Conservation (phyloP, 73 alveolate genomes). For the Blepharisma stoltei region DNA sequence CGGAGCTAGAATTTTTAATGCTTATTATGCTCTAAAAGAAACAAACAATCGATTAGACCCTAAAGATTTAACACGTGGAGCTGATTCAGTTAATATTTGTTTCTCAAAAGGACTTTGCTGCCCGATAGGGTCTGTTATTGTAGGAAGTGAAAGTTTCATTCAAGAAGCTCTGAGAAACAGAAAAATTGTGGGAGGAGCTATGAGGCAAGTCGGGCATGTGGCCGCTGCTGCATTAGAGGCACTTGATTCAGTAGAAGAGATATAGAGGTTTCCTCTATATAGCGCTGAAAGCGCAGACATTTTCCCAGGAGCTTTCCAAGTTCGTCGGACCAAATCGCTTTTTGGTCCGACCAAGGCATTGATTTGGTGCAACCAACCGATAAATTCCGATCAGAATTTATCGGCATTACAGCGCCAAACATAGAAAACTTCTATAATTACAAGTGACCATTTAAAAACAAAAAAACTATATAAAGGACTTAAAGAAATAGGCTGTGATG, state of each 20-base stretch:
- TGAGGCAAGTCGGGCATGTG: slow-evolving; percentile 52
- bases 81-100: slow-evolving; percentile 54
- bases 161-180: slow-evolving; percentile 39
- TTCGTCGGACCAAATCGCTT: too few relatives aligned
- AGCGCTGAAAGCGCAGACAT: too few relatives aligned
- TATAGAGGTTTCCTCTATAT: too few relatives aligned
- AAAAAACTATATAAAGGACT: not conserved
- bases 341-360: too few relatives aligned
- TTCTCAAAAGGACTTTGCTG: slow-evolving; percentile 63
- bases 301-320: too few relatives aligned
- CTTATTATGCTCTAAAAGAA: slow-evolving; percentile 22
- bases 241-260: slow-evolving; percentile 40
- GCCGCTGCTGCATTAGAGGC: slow-evolving; percentile 40
- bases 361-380: too few relatives aligned
- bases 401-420: too few relatives aligned
- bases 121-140: slow-evolving; percentile 63
- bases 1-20: slow-evolving; percentile 71
- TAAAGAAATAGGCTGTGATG: not conserved
- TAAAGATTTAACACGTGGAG: slow-evolving; percentile 37
- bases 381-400: too few relatives aligned
- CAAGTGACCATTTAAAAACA: slow-evolving; percentile 41
- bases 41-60: slow-evolving; percentile 4
- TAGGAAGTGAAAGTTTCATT: slow-evolving; percentile 49
- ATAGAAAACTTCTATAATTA: too few relatives aligned
- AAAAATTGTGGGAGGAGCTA: slow-evolving; percentile 59